Base-by-base conservation (phyloP, 176 grass and related monocot genomes). In the Saccharum spontaneum region DNA sequence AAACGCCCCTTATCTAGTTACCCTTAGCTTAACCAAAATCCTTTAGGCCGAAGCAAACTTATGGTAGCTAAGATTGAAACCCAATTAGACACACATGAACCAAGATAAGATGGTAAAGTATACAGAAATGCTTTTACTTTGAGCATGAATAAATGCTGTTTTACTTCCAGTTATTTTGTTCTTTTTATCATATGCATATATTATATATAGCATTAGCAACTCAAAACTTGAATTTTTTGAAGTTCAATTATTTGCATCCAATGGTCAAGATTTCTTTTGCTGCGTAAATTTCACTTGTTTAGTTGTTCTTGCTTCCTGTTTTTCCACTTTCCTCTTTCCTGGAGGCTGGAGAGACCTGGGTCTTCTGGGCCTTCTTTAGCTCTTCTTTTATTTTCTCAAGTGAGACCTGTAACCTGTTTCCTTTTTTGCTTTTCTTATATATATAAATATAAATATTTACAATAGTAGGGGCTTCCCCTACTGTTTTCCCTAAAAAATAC, bases 191-290 rank as follows among this genome's bases (percentile, higher is more conserved):
- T 49, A 59, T 71, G 31, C 30, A 31, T 81, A 16, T 70, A 13
- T 17, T 34, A 34, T 71, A 36, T 55, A 22, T 70, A 59, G 13
- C 33, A 61, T 33, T 69, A 48, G 41, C 78, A 67, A 48, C 73
- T 80, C 2, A n/a, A 41, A 81, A 38, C 67, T 71, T 71, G 13
- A 64, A 46, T 18, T 48, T 70, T 61, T 48, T 71, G 14, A 45
- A 45, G 11, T 86, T 37, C 24, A 72, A 30, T 72, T 71, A 22
- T 82, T 82, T 78, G 54, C 34, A 79, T 11, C 34, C 73, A 54
- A 38, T 87, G 67, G 69, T 75, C 11, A 75, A 54, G 24, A 44
- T 86, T 31, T 22, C 3, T 20, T 66, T 71, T 82, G 64, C 24
- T 73, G 7, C 34, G 40, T 74, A 43, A 50, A 57, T 7, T 59